Percentiles rank a stretch among this genome's conserved stretches.
Conservation (phyloP, 2,329 filamentous ascomycete genomes). For the Beauveria varroae region DNA sequence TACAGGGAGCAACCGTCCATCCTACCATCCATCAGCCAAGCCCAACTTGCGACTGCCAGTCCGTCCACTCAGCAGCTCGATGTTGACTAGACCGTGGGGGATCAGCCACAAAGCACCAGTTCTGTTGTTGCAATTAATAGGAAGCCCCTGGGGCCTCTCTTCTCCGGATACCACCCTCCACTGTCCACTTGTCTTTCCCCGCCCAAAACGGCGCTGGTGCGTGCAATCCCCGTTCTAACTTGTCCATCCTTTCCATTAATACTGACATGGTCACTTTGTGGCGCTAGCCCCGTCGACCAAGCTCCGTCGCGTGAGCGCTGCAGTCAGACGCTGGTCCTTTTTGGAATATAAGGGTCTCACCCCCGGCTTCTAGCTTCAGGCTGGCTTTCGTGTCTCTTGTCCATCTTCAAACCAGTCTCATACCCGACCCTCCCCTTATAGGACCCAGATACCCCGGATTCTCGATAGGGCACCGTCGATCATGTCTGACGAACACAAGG, state of each 20-base stretch:
- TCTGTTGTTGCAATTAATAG: slow-evolving; percentile 8
- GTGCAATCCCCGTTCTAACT: slow-evolving; percentile 3
- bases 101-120: slow-evolving; percentile 7
- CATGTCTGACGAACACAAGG: slow-evolving; percentile 10
- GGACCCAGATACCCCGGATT: slow-evolving; percentile 10
- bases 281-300: slow-evolving; percentile 5
- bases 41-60: background rate
- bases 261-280: slow-evolving; percentile 6
- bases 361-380: slow-evolving; percentile 1
- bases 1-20: slow-evolving; percentile 11
- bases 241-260: slow-evolving; percentile 2
- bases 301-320: slow-evolving; percentile 6
- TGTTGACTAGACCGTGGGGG: background rate
- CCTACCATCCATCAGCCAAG: slow-evolving; percentile 3
- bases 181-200: slow-evolving; percentile 7
- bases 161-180: slow-evolving; percentile 13
- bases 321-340: background rate
- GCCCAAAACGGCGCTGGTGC: background rate
- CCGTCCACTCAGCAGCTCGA: slow-evolving; percentile 5
- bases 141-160: slow-evolving; percentile 4
- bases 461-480: slow-evolving; percentile 3
- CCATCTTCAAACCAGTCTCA: background rate
- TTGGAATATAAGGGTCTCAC: slow-evolving; percentile 10
- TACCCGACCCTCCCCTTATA: slow-evolving; percentile 1
- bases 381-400: background rate